Base-by-base conservation (phyloP, 2,329 filamentous ascomycete species). In the Alternaria sp. region DNA sequence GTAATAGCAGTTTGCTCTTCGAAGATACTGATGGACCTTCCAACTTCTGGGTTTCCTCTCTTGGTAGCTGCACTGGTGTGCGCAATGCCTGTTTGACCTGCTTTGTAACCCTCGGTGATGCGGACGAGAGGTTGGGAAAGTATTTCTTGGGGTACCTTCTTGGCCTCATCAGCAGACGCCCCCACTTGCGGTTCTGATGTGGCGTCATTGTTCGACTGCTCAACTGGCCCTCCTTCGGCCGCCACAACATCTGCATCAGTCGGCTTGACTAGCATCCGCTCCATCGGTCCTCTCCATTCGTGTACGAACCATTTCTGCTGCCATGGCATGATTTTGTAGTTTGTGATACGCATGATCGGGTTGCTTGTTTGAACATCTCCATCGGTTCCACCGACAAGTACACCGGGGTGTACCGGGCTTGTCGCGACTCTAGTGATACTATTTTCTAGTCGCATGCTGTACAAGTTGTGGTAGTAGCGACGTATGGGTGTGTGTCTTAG, bases 231-330 rank as follows among this genome's bases (percentile, higher is more conserved):
- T 7, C 28, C 56, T 43, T 60, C 58, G 3, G 27, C 14, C 48
- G 60, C 60, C 4, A 52, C 43, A 11, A 34, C 34, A 34, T 64
- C 48, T 30, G 36, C 52, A 10, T 20, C 36, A 4, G 46, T 46
- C 10, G 57, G 40, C 18, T 62, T 52, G n/a, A 51, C 28, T 0
- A 57, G 28, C 50, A 70, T 38, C 2, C 67, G 34, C 1, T 66
- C 60, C n/a, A 74, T 57, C 1, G 68, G 61, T 3, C 62, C 60
- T 20, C 81, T 70, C 85, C 86, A 89, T 57, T 88, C 85, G 66
- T 88, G 86, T 25, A 78, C 73, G 65, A 88, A 88, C 84, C 86
- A 87, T 7, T 78, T 82, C 63, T 87, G 85, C 59, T 86, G 81
- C 79, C 81, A 86, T 11, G 83, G 81, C 9, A 80, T 77, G 10